phyloP scores from a whole-genome alignment of 2,329 filamentous ascomycete species.

The Moelleriella libera region DNA sequence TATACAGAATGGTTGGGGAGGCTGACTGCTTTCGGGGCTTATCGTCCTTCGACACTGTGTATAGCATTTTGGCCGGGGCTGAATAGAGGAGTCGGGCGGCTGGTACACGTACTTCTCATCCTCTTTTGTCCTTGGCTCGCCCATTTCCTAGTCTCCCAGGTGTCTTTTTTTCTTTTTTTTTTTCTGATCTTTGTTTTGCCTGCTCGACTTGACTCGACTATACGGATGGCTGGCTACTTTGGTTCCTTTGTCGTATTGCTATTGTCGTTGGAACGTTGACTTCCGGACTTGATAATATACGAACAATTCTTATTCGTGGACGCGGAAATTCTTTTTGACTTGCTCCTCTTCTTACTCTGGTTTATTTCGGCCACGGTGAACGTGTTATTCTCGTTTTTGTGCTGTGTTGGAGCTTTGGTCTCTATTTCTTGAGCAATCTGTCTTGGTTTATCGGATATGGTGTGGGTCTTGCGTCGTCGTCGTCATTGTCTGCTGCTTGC shows the following conservation, averaged over 20 bases:
- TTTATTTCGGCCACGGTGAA: too few relatives aligned
- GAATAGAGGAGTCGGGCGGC: conserved; percentile 25
- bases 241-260: too few relatives aligned
- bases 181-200: conserved; percentile 4
- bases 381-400: background rate
- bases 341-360: background rate
- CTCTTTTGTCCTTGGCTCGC: conserved; percentile 1
- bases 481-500: too few relatives aligned
- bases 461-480: too few relatives aligned
- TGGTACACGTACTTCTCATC: conserved; percentile 8
- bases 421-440: too few relatives aligned
- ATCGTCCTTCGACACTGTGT: conserved; percentile 14
- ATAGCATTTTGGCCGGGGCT: conserved; percentile 18
- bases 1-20: conserved; percentile 18
- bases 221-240: too few relatives aligned
- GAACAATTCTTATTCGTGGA: too few relatives aligned
- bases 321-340: background rate
- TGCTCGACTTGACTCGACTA: background rate
- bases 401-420: too few relatives aligned
- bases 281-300: too few relatives aligned
- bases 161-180: background rate
- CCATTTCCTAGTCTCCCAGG: background rate
- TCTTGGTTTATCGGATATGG: too few relatives aligned
- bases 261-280: too few relatives aligned
- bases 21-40: conserved; percentile 19